Percentiles rank a stretch among this genome's conserved stretches.
These are phyloP conservation scores for Nakaseomyces nivariensis DNA, from an alignment of 1,139 yeast species.

Conservation along the genomic window DNA sequence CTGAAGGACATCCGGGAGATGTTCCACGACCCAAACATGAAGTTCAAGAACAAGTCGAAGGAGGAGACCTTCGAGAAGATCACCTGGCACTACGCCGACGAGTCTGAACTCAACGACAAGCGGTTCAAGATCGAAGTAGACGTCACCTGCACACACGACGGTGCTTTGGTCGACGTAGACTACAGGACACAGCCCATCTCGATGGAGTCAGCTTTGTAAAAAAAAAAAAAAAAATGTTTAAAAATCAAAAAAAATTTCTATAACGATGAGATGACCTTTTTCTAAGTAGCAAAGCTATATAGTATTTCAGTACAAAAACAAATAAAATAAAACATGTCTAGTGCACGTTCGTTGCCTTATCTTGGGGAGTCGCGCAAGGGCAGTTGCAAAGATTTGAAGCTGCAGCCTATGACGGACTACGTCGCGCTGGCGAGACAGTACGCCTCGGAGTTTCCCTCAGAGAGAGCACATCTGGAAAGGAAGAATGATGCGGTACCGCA, in stretches of 20 bases:
- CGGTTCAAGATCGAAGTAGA: slow-evolving; percentile 49
- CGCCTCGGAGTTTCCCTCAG: not conserved
- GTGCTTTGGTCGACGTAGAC: slow-evolving; percentile 52
- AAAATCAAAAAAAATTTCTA: not conserved
- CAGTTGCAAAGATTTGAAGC: not conserved
- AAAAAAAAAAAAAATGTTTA: not conserved
- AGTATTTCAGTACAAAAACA: not conserved
- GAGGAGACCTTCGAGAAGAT: slow-evolving; percentile 38
- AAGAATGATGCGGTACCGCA: not conserved
- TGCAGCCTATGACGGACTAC: not conserved
- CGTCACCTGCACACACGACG: slow-evolving; percentile 49
- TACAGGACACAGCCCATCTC: slow-evolving; percentile 35
- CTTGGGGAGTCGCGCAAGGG: not conserved
- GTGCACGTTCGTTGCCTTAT: not conserved
- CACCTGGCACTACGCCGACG: slow-evolving; percentile 47
- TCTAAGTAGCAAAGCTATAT: slow-evolving; percentile 2
- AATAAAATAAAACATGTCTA: no score
- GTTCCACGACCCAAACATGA: slow-evolving; percentile 44
- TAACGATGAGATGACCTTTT: not conserved
- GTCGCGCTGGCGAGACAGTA: not conserved
- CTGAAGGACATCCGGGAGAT: slow-evolving; percentile 54
- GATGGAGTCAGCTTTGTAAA: not conserved
- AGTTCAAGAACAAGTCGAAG: slow-evolving; percentile 41
- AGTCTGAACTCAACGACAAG: slow-evolving; percentile 36
- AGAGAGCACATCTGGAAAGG: not conserved